These are phyloP conservation scores for Magnusiomyces suaveolens DNA, from an alignment of 1,139 yeast species.

Conservation along the genomic window DNA sequence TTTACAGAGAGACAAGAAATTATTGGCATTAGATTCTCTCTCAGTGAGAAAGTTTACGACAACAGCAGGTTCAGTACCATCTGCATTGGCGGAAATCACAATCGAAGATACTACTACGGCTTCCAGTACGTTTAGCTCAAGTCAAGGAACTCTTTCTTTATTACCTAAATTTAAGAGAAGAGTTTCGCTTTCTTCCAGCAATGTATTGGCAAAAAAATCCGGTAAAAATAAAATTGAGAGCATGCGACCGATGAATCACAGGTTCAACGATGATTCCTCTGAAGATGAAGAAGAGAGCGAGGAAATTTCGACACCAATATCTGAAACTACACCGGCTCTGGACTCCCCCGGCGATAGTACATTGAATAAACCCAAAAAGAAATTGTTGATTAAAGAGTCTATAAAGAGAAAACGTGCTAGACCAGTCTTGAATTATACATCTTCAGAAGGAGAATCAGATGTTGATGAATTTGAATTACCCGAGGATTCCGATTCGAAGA, in stretches of 20 bases:
- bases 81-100: neutral
- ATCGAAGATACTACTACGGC: conserved; percentile 1
- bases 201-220: neutral
- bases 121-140: neutral
- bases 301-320: conserved; percentile 1
- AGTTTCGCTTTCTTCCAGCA: conserved; percentile 9
- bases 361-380: neutral
- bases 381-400: neutral
- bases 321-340: conserved; percentile 24
- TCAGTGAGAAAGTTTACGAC: neutral
- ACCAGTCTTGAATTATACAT: conserved; percentile 19
- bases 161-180: conserved; percentile 47
- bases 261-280: conserved; percentile 46
- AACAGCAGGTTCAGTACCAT: neutral
- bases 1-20: neutral
- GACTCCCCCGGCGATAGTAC: neutral
- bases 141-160: conserved; percentile 20
- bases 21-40: neutral
- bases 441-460: conserved; percentile 21
- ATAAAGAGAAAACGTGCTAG: conserved; percentile 18
- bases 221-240: conserved; percentile 14
- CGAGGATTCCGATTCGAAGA: neutral
- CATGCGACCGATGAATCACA: conserved; percentile 57
- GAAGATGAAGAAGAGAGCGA: conserved; percentile 35
- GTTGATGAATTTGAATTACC: conserved; percentile 3